These are phyloP conservation scores for Trichoderma breve DNA, from an alignment of 2,329 filamentous ascomycete genomes.

Conservation along the genomic window DNA sequence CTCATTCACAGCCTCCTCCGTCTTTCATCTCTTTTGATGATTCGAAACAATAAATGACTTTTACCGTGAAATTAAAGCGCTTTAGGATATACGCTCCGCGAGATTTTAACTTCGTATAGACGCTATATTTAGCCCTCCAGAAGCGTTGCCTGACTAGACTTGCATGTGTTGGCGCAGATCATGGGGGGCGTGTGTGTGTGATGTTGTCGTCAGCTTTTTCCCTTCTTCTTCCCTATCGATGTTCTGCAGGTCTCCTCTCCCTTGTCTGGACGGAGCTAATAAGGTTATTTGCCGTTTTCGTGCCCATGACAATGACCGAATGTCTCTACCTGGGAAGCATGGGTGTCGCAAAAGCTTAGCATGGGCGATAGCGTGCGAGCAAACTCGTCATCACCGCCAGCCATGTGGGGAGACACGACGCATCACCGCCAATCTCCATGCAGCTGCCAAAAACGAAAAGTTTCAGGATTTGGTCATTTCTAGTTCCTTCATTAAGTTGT, in stretches of 20 bases:
- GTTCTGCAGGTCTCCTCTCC: neutral
- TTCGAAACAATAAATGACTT: neutral
- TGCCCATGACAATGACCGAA: neutral
- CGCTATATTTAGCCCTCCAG: constrained; percentile 1
- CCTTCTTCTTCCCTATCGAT: neutral
- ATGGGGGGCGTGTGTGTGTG: neutral
- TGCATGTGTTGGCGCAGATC: neutral
- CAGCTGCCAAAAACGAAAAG: neutral
- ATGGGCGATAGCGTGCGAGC: neutral
- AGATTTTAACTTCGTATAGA: constrained; percentile 5
- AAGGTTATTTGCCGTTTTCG: constrained; percentile 10
- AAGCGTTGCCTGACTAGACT: neutral
- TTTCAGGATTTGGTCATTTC: constrained; percentile 1
- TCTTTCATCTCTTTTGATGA: neutral
- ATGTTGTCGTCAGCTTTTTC: neutral
- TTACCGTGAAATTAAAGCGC: neutral
- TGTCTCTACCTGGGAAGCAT: neutral
- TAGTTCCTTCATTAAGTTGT: neutral
- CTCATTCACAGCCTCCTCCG: constrained; percentile 5
- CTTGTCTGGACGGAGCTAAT: neutral
- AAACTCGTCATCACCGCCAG: constrained; percentile 8
- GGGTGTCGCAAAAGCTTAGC: neutral
- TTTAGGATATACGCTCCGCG: constrained; percentile 3
- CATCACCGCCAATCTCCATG: neutral
- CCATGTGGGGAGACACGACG: neutral